These are phyloP conservation scores for Colletotrichum musae DNA, from an alignment of 2,329 filamentous ascomycete species.

Conservation along the genomic window DNA sequence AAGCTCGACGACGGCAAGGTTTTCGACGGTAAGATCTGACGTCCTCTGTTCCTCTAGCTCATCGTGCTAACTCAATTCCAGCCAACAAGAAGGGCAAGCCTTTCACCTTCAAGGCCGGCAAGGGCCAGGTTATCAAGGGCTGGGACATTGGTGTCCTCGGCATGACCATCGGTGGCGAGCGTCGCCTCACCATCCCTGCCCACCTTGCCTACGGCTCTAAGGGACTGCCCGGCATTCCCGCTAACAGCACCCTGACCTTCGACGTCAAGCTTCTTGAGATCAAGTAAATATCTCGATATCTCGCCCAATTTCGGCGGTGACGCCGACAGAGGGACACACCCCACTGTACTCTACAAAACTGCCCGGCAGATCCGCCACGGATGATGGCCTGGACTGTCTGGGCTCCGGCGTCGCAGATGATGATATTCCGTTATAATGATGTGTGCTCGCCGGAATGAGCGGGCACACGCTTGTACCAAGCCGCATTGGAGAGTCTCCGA, in stretches of 20 bases:
- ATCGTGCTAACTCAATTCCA: constrained; percentile 52
- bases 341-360: constrained; percentile 39
- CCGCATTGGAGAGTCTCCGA: constrained; percentile 62
- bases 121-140: constrained; percentile 97
- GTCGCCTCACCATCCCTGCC: constrained; percentile 90
- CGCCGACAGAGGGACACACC: constrained; percentile 26
- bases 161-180: constrained; percentile 94
- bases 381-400: constrained; percentile 27
- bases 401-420: constrained; percentile 29
- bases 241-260: constrained; percentile 92
- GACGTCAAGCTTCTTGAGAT: constrained; percentile 90
- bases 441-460: constrained; percentile 38
- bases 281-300: constrained; percentile 69
- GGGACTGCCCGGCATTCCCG: constrained; percentile 85
- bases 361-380: constrained; percentile 21
- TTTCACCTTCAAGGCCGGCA: constrained; percentile 94
- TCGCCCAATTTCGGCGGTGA: constrained; percentile 25
- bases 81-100: constrained; percentile 99
- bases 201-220: constrained; percentile 91
- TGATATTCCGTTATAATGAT: constrained; percentile 42
- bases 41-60: constrained; percentile 56
- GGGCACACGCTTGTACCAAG: constrained; percentile 51
- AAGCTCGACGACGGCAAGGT: constrained; percentile 96
- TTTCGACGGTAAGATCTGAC: constrained; percentile 82
- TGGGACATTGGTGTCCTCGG: constrained; percentile 96